A percentile compares a stretch with the other conserved stretches of the same genome.
Conservation (phyloP, 2,329 filamentous ascomycete genomes). For the Fusarium nygamai region DNA sequence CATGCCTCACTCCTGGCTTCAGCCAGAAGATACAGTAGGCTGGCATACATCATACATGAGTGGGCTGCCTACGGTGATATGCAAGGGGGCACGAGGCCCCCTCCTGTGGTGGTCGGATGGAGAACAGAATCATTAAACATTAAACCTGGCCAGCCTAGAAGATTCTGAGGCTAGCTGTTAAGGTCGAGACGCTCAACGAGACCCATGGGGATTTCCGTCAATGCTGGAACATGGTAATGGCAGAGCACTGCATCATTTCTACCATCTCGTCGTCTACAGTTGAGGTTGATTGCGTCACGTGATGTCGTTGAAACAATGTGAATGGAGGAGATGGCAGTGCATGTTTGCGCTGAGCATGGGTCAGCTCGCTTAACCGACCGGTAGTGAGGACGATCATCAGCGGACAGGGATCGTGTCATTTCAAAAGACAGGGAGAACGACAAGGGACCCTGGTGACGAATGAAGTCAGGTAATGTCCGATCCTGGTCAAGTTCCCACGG, state of each 20-base stretch:
- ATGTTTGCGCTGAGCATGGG: conserved; percentile 9
- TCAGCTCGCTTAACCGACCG: conserved; percentile 15
- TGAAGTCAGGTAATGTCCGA: conserved; percentile 16
- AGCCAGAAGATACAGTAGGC: not conserved
- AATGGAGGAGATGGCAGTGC: not conserved
- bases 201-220: not conserved
- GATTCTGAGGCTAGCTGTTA: not conserved
- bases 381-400: conserved; percentile 27
- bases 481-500: not conserved
- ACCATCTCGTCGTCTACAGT: not conserved
- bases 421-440: not conserved
- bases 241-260: conserved; percentile 5
- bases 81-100: conserved; percentile 20
- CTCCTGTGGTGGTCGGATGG: conserved; percentile 1
- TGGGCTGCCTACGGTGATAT: conserved; percentile 5
- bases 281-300: conserved; percentile 22
- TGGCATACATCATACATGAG: not conserved
- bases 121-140: not conserved
- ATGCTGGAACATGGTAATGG: not conserved
- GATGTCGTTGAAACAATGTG: conserved; percentile 7
- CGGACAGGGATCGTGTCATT: conserved; percentile 13
- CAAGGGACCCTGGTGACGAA: conserved; percentile 8
- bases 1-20: not conserved
- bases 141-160: not conserved
- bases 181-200: not conserved